Evolutionary conservation across 352 stramenopile species (phyloP).

Genomic region (Phytophthora citrophthora): DNA sequence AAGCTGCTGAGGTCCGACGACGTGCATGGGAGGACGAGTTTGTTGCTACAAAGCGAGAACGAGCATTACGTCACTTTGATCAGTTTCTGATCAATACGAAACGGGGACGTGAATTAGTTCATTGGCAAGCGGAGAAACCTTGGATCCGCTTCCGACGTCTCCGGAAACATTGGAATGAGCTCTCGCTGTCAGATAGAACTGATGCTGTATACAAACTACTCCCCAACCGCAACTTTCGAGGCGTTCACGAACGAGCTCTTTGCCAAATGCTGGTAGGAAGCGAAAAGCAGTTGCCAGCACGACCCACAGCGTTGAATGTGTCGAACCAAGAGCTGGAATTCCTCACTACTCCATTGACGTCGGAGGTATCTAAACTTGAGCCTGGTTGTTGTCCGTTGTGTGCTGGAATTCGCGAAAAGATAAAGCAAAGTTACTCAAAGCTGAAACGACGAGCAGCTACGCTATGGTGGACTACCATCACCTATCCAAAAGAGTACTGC

Average conservation of each 20-base stretch:
- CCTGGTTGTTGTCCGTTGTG: conserved; percentile 19
- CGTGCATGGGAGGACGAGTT: conserved; percentile 32
- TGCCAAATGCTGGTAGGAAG: conserved; percentile 34
- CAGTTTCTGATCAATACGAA: conserved; percentile 26
- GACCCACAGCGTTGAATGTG: conserved; percentile 15
- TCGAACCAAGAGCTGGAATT: conserved; percentile 13
- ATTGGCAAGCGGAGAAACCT: conserved; percentile 32
- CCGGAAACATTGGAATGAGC: conserved; percentile 15
- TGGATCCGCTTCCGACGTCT: conserved; percentile 36
- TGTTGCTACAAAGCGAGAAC: conserved; percentile 11
- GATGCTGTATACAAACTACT: conserved; percentile 8
- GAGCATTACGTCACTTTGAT: conserved; percentile 9
- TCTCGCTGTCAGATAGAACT: conserved; percentile 9
- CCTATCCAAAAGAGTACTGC: conserved; percentile 27
- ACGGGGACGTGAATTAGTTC: conserved; percentile 24
- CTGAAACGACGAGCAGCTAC: conserved; percentile 7
- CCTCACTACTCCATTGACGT: not conserved
- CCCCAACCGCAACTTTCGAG: conserved; percentile 15
- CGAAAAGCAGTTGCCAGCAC: conserved; percentile 2
- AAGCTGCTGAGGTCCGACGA: conserved; percentile 9
- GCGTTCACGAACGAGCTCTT: conserved; percentile 14
- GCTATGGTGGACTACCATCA: conserved; percentile 22
- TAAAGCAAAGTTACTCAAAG: not conserved
- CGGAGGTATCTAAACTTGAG: not conserved
- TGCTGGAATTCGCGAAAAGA: conserved; percentile 1